Conservation (phyloP, 1,284 basidiomycete genomes). For the Ceratobasidium sp. region DNA sequence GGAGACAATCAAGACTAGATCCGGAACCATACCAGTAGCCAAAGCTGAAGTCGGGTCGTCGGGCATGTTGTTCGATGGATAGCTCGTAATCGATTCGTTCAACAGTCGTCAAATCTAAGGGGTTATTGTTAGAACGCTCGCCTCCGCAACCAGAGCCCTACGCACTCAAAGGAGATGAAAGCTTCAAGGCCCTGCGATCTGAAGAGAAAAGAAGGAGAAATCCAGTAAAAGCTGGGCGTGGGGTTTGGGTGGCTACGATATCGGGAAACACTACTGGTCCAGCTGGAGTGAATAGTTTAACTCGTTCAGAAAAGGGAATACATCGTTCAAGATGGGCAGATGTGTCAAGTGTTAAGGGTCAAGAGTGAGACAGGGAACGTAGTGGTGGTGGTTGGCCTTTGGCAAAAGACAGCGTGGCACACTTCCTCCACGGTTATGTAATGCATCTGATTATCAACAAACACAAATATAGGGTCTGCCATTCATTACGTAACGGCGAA, state of each 20-base stretch:
- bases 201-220: not conserved
- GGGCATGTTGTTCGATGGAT: constrained; percentile 7
- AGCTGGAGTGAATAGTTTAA: not conserved
- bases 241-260: constrained; percentile 42
- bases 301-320: not conserved
- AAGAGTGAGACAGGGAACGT: not conserved
- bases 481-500: not conserved
- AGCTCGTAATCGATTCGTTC: constrained; percentile 6
- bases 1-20: too few relatives aligned
- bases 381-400: constrained; percentile 18
- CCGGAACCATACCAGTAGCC: not conserved
- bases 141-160: too few relatives aligned
- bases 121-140: too few relatives aligned
- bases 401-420: constrained; percentile 37
- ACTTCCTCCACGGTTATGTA: constrained; percentile 15
- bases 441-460: constrained; percentile 14
- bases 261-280: not conserved
- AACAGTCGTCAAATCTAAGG: not conserved
- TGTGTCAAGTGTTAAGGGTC: not conserved
- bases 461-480: not conserved
- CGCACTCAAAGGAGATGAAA: too few relatives aligned
- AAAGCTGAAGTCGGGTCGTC: not conserved
- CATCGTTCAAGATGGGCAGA: not conserved
- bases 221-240: constrained; percentile 10
- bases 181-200: too few relatives aligned